Conservation (phyloP, 495 filamentous ascomycete genomes). For the Cercophora samala region DNA sequence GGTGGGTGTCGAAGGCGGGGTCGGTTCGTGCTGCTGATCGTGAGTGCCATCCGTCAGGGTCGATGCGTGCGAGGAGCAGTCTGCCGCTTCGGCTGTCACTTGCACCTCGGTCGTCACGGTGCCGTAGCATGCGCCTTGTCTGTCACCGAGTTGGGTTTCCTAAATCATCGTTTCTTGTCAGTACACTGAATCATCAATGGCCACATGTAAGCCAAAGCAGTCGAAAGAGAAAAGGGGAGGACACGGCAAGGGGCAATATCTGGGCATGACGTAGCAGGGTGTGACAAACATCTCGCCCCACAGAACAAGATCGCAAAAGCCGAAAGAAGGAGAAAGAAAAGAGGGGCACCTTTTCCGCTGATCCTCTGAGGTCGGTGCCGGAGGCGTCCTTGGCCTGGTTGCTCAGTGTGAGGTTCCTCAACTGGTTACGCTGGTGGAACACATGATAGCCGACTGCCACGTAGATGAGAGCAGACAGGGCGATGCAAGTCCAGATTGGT, state of each 20-base stretch:
- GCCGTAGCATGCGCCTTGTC: slow-evolving; percentile 23
- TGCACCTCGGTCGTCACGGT: slow-evolving; percentile 40
- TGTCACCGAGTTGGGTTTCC: not conserved
- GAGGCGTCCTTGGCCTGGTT: slow-evolving; percentile 31
- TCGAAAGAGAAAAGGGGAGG: not conserved
- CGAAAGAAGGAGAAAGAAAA: not conserved
- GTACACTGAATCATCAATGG: not conserved
- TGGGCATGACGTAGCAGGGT: slow-evolving; percentile 11
- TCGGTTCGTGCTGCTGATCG: slow-evolving; percentile 7
- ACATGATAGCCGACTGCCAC: slow-evolving; percentile 66
- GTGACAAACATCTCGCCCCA: slow-evolving; percentile 1
- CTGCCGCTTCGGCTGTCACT: slow-evolving; percentile 28
- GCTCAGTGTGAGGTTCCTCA: slow-evolving; percentile 48
- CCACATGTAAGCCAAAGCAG: not conserved
- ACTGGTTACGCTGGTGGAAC: slow-evolving; percentile 55
- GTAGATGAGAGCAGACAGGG: slow-evolving; percentile 68
- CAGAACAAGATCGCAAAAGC: not conserved
- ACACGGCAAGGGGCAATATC: not conserved
- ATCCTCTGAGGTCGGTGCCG: slow-evolving; percentile 28
- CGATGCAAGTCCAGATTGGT: slow-evolving; percentile 79
- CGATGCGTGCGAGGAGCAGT: slow-evolving; percentile 17
- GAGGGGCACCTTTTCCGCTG: slow-evolving; percentile 41
- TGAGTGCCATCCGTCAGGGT: slow-evolving; percentile 14
- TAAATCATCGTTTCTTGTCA: not conserved
- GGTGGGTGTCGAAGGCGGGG: slow-evolving; percentile 12